phyloP scores from a whole-genome alignment of 805 yeast species.

The Sugiyamaella chiloensis region DNA sequence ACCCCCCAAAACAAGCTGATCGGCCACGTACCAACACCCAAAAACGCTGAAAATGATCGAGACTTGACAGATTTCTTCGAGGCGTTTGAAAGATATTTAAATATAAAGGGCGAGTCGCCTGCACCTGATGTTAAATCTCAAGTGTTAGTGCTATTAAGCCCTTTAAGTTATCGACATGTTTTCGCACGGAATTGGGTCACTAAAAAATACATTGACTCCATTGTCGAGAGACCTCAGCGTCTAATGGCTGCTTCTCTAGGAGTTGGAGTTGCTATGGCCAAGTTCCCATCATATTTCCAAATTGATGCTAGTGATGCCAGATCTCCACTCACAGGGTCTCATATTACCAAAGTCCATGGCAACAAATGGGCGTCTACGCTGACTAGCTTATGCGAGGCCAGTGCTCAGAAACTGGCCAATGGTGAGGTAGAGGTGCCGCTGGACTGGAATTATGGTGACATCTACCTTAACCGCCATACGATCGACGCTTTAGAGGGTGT shows the following conservation, averaged over 20 bases:
- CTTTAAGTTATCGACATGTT: conserved; percentile 65
- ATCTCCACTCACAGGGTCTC: conserved; percentile 48
- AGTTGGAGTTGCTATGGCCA: conserved; percentile 67
- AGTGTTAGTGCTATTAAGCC: conserved; percentile 52
- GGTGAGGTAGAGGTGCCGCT: conserved; percentile 72
- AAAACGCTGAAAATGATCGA: neutral
- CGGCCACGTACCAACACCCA: neutral
- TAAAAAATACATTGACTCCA: conserved; percentile 59
- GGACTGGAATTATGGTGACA: conserved; percentile 81
- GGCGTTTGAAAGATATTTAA: conserved; percentile 2
- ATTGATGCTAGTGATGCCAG: conserved; percentile 46
- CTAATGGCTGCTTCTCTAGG: conserved; percentile 75
- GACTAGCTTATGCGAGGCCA: conserved; percentile 53
- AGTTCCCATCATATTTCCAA: conserved; percentile 41
- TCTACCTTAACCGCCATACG: conserved; percentile 65
- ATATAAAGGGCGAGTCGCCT: neutral
- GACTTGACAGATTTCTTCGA: neutral
- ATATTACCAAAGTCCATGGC: conserved; percentile 71
- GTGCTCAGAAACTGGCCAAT: conserved; percentile 50
- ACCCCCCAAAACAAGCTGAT: conserved; percentile 3
- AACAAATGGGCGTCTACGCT: conserved; percentile 64
- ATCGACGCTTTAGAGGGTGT: conserved; percentile 72
- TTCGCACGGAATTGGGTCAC: conserved; percentile 77
- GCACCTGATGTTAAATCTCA: neutral
- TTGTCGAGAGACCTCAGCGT: conserved; percentile 82